Conservation (phyloP, 169 alveolate genomes). For the Neospora caninum region DNA sequence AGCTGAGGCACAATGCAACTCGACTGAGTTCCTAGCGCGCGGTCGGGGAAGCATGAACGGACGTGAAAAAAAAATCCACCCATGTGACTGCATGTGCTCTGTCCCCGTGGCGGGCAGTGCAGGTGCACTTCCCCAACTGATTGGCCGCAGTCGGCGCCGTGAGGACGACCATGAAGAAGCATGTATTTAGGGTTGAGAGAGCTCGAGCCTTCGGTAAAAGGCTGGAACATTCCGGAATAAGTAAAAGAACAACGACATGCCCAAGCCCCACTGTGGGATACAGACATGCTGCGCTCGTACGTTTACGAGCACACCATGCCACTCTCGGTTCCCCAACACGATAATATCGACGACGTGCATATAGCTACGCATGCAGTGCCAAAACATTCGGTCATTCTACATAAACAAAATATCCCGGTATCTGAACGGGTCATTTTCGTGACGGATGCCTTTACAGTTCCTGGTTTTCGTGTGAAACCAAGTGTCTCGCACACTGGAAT, state of each 20-base stretch:
- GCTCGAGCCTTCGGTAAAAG: not conserved
- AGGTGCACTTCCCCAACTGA: not conserved
- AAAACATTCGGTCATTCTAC: not conserved
- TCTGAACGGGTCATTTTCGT: too few relatives aligned
- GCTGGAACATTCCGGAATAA: not conserved
- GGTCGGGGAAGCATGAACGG: too few relatives aligned
- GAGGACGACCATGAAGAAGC: not conserved
- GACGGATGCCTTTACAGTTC: not conserved
- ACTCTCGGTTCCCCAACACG: not conserved
- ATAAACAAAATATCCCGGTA: not conserved
- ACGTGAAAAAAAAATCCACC: not conserved
- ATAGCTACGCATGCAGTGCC: not conserved
- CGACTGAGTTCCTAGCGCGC: too few relatives aligned
- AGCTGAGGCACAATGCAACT: too few relatives aligned
- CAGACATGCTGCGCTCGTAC: not conserved
- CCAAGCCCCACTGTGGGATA: conserved; percentile 11
- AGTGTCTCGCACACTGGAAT: conserved; percentile 16
- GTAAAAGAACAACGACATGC: not conserved
- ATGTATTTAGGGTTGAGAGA: not conserved
- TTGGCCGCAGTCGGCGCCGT: not conserved
- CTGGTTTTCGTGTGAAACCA: not conserved
- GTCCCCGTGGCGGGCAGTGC: not conserved
- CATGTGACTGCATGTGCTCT: not conserved
- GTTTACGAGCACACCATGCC: not conserved
- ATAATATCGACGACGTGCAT: not conserved